phyloP scores from a whole-genome alignment of 108 stramenopile genomes.

The Bacterosira constricta region DNA sequence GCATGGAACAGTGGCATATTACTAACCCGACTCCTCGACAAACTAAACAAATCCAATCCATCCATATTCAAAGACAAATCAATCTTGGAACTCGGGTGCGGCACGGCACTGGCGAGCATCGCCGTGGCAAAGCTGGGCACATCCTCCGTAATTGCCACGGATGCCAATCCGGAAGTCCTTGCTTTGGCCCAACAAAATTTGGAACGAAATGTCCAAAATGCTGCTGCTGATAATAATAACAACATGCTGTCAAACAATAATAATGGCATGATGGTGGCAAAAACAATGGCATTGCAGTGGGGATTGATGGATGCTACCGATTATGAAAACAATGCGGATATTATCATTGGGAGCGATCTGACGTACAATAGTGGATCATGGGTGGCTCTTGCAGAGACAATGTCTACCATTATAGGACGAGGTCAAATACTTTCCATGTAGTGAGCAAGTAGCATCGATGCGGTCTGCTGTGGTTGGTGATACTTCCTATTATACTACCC shows the following conservation, averaged over 20 bases:
- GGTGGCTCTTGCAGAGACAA: conserved; percentile 64
- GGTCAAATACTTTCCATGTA: too few relatives aligned
- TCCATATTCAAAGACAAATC: conserved; percentile 30
- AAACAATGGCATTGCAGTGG: conserved; percentile 54
- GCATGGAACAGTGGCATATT: conserved; percentile 78
- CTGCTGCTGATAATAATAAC: too few relatives aligned
- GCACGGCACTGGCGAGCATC: conserved; percentile 52
- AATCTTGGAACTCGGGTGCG: conserved; percentile 68
- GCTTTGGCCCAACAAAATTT: conserved; percentile 53
- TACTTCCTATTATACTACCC: too few relatives aligned
- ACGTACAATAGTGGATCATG: conserved; percentile 75
- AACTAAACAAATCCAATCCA: conserved; percentile 9
- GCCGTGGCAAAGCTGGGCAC: conserved; percentile 57
- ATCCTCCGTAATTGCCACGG: conserved; percentile 52
- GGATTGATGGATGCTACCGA: conserved; percentile 60
- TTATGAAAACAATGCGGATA: conserved; percentile 49
- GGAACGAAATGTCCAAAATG: too few relatives aligned
- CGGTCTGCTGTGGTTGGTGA: too few relatives aligned
- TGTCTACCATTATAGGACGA: conserved; percentile 55
- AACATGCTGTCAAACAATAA: too few relatives aligned
- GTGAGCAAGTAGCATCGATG: too few relatives aligned
- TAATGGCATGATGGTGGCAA: conserved; percentile 12
- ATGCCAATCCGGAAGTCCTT: conserved; percentile 65
- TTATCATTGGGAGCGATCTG: conserved; percentile 71
- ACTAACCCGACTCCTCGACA: conserved; percentile 59